Conservation (phyloP, 768 basidiomycete genomes). For the Rhodotorula sphaerocarpa region DNA sequence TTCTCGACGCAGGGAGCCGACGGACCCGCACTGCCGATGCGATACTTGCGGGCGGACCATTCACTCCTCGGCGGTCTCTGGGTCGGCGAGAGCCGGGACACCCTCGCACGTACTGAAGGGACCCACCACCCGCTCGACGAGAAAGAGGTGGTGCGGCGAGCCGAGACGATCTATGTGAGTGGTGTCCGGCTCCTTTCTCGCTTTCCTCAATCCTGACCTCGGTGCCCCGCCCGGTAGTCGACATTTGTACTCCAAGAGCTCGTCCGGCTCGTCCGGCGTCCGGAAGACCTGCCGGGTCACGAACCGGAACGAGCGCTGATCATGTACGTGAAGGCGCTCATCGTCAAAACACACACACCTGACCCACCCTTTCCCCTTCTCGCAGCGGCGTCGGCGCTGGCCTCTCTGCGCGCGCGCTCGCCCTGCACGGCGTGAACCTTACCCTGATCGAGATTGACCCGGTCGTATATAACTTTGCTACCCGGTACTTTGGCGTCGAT, state of each 20-base stretch:
- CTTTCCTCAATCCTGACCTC: background rate
- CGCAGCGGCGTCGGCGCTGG: slow-evolving; percentile 79
- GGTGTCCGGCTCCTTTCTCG: rapidly evolving
- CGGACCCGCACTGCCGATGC: slow-evolving; percentile 39
- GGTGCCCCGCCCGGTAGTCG: slow-evolving; percentile 60
- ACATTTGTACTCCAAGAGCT: slow-evolving; percentile 84
- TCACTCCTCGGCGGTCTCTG: slow-evolving; percentile 64
- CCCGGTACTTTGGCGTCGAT: slow-evolving; percentile 68
- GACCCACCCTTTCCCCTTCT: background rate
- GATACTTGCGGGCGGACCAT: slow-evolving; percentile 54
- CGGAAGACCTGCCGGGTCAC: slow-evolving; percentile 37
- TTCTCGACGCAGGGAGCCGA: slow-evolving; percentile 25
- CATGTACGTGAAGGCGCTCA: slow-evolving; percentile 52
- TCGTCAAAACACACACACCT: background rate
- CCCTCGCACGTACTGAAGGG: slow-evolving; percentile 43
- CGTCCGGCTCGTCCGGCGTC: slow-evolving; percentile 58
- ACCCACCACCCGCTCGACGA: slow-evolving; percentile 49
- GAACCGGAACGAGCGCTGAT: slow-evolving; percentile 55
- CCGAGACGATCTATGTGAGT: slow-evolving; percentile 41
- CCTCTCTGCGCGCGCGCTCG: slow-evolving; percentile 66
- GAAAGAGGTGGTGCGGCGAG: slow-evolving; percentile 11
- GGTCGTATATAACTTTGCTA: slow-evolving; percentile 74
- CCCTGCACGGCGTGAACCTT: slow-evolving; percentile 59
- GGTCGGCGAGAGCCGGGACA: slow-evolving; percentile 45
- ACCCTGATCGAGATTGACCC: slow-evolving; percentile 92